Evolutionary conservation across 805 yeast genomes (phyloP), one percentile per base, ranked within the genome.

Genomic region (Ogataea chonburiensis): DNA sequence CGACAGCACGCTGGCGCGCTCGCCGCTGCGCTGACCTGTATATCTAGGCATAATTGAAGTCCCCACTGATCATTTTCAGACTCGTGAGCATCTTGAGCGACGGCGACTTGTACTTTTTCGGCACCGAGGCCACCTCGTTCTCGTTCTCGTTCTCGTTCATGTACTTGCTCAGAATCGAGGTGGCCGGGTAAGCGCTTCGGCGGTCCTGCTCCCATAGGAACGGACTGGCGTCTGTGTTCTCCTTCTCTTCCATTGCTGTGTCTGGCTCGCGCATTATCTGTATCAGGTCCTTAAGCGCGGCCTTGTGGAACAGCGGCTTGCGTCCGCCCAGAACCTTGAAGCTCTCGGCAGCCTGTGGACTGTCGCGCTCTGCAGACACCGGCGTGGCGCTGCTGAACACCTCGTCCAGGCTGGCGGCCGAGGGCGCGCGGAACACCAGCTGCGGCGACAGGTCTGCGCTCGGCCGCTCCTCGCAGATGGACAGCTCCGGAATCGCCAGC

Each of bases 1-100:
- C 31, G 55, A 53, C 34, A 49, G 58, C 25, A 31, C 25, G 15
- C 23, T 32, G 12, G 31, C 43, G 6, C 37, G 47, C n/a, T 50
- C 49, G 11, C 40, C 41, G 23, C 14, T 17, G 22, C 31, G 28
- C 24, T 37, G 14, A 21, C n/a, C 17, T 12, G 4, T 7, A n/a
- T 17, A 13, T 13, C 14, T 17, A 26, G 22, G 33, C 27, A 15
- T 37, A 25, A 33, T 28, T 21, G 26, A 23, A 17, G 17, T 33
- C 42, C 7, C 24, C 33, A 19, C 27, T 24, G 7, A 23, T 23
- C 16, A 38, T 28, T 10, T 28, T 23, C 15, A 38, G 30, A 20
- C 34, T 38, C 4, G 34, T 17, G 22, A 38, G 24, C 42, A 38
- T 38, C 28, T 23, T 18, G 8, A 21, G 22, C 5, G 42, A 38